phyloP scores from a whole-genome alignment of 1,284 basidiomycete genomes.

The Gomphus bonarii region DNA sequence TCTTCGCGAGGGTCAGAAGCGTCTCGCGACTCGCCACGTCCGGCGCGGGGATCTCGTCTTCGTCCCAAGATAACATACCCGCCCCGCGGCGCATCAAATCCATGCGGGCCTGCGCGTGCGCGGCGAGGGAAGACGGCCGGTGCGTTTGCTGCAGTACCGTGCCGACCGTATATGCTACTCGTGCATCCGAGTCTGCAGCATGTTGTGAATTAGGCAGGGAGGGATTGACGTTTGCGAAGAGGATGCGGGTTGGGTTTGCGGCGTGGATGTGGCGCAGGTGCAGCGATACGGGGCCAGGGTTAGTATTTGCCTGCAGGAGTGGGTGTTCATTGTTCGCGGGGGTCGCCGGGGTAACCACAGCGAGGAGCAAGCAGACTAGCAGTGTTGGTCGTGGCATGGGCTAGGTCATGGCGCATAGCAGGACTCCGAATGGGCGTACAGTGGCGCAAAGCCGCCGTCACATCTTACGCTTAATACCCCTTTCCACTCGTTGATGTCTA shows the following conservation, averaged over 20 bases:
- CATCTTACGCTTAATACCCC: no score
- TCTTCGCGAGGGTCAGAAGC: constrained; percentile 80
- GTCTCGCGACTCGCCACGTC: constrained; percentile 72
- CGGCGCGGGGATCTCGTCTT: constrained; percentile 50
- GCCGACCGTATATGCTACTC: background rate
- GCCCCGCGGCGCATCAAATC: background rate
- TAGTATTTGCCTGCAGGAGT: no score
- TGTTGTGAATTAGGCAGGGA: constrained; percentile 14
- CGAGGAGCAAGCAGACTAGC: no score
- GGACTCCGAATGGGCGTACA: no score
- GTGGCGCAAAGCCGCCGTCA: no score
- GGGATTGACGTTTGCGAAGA: constrained; percentile 45
- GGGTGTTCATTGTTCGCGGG: no score
- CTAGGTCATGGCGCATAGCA: no score
- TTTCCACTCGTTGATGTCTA: no score
- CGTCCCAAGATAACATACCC: constrained; percentile 45
- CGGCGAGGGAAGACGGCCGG: constrained; percentile 42
- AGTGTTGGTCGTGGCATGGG: no score
- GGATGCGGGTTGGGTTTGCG: constrained; percentile 40
- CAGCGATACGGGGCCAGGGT: background rate
- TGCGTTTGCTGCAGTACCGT: constrained; percentile 26
- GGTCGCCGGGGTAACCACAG: no score
- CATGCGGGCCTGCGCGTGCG: constrained; percentile 36
- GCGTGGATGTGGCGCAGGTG: constrained; percentile 60
- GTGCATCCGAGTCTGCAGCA: constrained; percentile 15